phyloP scores from a whole-genome alignment of 2,329 filamentous ascomycete genomes.

The Nemania sp. region DNA sequence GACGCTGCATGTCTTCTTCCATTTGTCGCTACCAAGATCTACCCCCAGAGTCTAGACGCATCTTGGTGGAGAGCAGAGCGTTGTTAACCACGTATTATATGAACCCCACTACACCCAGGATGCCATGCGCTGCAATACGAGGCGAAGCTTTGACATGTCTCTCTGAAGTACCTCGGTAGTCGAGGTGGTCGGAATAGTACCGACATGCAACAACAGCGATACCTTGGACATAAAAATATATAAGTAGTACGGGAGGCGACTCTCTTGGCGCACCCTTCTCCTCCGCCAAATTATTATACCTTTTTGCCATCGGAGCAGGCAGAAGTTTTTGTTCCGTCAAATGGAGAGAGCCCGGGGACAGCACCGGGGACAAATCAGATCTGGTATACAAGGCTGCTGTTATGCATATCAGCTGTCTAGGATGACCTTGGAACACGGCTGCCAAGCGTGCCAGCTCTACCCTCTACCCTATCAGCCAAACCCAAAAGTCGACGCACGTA shows the following conservation, averaged over 20 bases:
- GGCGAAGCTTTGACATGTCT: conserved; percentile 11
- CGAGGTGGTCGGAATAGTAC: background rate
- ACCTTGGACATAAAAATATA: conserved; percentile 2
- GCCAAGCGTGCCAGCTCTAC: background rate
- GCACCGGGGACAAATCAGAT: conserved; percentile 16
- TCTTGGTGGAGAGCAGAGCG: conserved; percentile 12
- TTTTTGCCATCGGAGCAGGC: background rate
- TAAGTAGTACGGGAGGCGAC: background rate
- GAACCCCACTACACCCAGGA: conserved; percentile 19
- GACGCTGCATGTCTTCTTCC: background rate
- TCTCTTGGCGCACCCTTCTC: background rate
- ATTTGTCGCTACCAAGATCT: background rate
- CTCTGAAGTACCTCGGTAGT: background rate
- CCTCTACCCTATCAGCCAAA: conserved; percentile 2
- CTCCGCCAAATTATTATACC: background rate
- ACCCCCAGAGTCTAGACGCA: conserved; percentile 16
- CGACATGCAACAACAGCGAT: background rate
- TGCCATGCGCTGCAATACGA: conserved; percentile 21
- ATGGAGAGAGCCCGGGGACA: too few relatives aligned
- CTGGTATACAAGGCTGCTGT: background rate
- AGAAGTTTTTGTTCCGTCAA: background rate
- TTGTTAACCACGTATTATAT: conserved; percentile 15
- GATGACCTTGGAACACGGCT: conserved; percentile 10
- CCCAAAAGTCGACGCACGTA: conserved; percentile 3
- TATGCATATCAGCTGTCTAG: conserved; percentile 6